These are phyloP conservation scores for Recurvomyces mirabilis DNA, from an alignment of 495 filamentous ascomycete species.

Conservation along the genomic window DNA sequence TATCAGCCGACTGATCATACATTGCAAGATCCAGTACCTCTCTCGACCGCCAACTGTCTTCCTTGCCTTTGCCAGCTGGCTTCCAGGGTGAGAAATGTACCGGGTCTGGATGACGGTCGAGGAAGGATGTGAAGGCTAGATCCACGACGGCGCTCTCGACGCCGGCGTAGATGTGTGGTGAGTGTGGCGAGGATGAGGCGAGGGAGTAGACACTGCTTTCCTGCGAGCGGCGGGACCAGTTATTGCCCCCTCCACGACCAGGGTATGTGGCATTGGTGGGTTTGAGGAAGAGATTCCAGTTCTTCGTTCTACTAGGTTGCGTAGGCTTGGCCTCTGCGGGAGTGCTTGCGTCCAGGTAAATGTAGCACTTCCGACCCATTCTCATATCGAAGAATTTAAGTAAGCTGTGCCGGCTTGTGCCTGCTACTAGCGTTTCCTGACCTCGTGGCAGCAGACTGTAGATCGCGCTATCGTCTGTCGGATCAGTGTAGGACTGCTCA, in stretches of 20 bases:
- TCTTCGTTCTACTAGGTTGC: not conserved
- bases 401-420: conserved; percentile 43
- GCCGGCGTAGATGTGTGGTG: conserved; percentile 48
- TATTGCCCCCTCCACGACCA: conserved; percentile 1
- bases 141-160: conserved; percentile 42
- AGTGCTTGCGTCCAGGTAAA: conserved; percentile 16
- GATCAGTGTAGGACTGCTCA: conserved; percentile 43
- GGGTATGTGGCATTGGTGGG: not conserved
- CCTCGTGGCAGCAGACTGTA: conserved; percentile 50
- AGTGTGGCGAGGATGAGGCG: conserved; percentile 44
- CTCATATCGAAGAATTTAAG: conserved; percentile 59
- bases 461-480: conserved; percentile 43
- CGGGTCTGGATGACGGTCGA: conserved; percentile 30
- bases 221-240: conserved; percentile 23
- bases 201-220: conserved; percentile 47
- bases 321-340: not conserved
- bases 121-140: conserved; percentile 42
- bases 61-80: not conserved
- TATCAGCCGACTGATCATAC: conserved; percentile 23
- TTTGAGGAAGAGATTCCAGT: conserved; percentile 24
- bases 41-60: conserved; percentile 3
- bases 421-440: conserved; percentile 46
- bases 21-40: conserved; percentile 27
- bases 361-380: conserved; percentile 36
- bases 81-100: conserved; percentile 12